These are phyloP conservation scores for Xylaria flabelliformis DNA, from an alignment of 495 filamentous ascomycete genomes.

Conservation along the genomic window DNA sequence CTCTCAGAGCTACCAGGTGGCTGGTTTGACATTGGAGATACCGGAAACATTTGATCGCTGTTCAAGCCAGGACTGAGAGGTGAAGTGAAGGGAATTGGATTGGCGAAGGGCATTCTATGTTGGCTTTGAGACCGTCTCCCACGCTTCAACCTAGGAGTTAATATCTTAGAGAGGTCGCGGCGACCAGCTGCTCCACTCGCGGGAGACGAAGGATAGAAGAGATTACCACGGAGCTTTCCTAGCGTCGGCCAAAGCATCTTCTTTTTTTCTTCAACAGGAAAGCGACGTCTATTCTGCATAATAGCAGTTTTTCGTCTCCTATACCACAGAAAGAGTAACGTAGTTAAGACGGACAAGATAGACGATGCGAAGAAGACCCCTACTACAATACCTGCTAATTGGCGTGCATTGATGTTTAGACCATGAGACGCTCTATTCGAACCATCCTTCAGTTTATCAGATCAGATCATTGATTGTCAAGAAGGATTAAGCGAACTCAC, in stretches of 20 bases:
- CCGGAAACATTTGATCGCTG: slow-evolving; percentile 2
- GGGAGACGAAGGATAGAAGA: background rate
- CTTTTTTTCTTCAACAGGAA: slow-evolving; percentile 2
- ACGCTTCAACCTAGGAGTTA: slow-evolving; percentile 12
- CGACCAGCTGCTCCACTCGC: background rate
- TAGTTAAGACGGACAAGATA: slow-evolving; percentile 29
- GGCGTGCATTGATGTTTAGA: slow-evolving; percentile 30
- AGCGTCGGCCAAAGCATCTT: background rate
- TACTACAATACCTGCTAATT: slow-evolving; percentile 36
- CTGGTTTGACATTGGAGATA: slow-evolving; percentile 5
- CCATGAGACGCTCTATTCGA: slow-evolving; percentile 8
- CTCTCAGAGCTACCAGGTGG: background rate
- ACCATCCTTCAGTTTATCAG: slow-evolving; percentile 23
- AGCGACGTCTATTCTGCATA: slow-evolving; percentile 9
- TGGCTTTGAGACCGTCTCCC: background rate
- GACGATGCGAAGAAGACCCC: slow-evolving; percentile 31
- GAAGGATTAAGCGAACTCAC: background rate
- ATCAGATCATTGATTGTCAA: background rate
- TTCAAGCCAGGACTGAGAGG: background rate
- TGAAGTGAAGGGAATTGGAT: slow-evolving; percentile 12
- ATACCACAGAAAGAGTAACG: slow-evolving; percentile 34
- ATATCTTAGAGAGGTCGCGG: background rate
- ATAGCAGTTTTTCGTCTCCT: slow-evolving; percentile 10
- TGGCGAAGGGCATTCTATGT: background rate
- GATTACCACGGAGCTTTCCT: background rate